Evolutionary conservation across 2,329 filamentous ascomycete species (phyloP), one percentile per base, ranked within the genome.

Genomic region (Rhinocladiella mackenziei): DNA sequence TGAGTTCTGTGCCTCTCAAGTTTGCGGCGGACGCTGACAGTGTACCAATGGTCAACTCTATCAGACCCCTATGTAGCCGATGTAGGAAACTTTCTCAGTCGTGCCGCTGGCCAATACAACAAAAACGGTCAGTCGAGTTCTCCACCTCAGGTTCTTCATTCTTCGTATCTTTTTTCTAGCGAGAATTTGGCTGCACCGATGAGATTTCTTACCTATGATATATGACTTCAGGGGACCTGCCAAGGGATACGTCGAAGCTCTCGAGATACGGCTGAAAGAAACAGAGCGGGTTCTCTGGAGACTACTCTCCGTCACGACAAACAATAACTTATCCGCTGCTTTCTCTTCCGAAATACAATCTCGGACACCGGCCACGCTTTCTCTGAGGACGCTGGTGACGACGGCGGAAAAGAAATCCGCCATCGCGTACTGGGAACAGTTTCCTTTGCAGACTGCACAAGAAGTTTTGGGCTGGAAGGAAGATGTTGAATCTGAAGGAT

Each of bases 161-260:
- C n/a, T n/a, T n/a, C n/a, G n/a, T n/a, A n/a, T n/a, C n/a, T n/a
- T n/a, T n/a, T n/a, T n/a, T n/a, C n/a, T n/a, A n/a, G n/a, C n/a
- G n/a, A n/a, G n/a, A n/a, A n/a, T n/a, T n/a, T n/a, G n/a, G n/a
- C n/a, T n/a, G n/a, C n/a, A n/a, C n/a, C n/a, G n/a, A n/a, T n/a
- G n/a, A n/a, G n/a, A 20, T 20, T 17, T 19, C 17, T 31, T 10
- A 17, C n/a, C n/a, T n/a, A n/a, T n/a, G n/a, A n/a, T n/a, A n/a
- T n/a, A n/a, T n/a, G n/a, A n/a, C n/a, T n/a, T n/a, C 22, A 70
- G 68, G 31, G 68, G 68, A 0, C 68, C 68, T 8, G 62, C 66
- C 15, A 71, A 70, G 43, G 68, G 68, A 3, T 69, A 70, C 34
- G 58, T 65, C n/a, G 67, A 70, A 51, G 62, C 65, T 6, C 45